Conservation (phyloP, 148 eudicot species). For the Tetragonia tetragonoides region DNA sequence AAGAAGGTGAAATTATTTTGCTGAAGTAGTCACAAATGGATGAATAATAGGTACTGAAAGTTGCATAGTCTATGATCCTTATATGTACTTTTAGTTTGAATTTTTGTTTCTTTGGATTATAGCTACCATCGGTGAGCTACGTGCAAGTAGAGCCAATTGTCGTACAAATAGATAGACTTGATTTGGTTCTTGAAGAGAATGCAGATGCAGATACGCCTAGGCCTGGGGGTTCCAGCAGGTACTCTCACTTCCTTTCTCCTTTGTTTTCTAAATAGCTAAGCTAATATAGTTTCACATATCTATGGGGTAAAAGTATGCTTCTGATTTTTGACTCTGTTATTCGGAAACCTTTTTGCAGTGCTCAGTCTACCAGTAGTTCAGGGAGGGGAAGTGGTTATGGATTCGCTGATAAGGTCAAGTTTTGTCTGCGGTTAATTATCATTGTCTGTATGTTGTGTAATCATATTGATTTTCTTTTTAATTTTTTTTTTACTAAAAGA, state of each 20-base stretch:
- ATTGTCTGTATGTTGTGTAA: neutral
- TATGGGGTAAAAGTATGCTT: neutral
- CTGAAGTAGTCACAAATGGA: neutral
- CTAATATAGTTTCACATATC: neutral
- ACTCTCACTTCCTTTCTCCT: neutral
- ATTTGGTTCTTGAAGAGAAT: constrained; percentile 92
- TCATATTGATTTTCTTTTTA: neutral
- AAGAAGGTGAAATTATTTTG: no score
- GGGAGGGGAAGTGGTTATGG: constrained; percentile 85
- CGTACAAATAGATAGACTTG: constrained; percentile 89
- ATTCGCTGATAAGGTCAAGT: constrained; percentile 89
- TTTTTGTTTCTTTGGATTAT: constrained; percentile 25
- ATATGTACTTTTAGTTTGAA: neutral
- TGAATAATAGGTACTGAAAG: no score
- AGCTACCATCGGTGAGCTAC: constrained; percentile 90
- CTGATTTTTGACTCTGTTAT: neutral
- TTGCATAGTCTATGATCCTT: neutral
- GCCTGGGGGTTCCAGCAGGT: constrained; percentile 64
- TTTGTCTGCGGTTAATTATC: constrained; percentile 10
- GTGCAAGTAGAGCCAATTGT: constrained; percentile 95
- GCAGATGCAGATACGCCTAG: constrained; percentile 57
- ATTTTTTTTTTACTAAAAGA: neutral
- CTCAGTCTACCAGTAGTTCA: constrained; percentile 53
- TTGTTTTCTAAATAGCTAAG: neutral
- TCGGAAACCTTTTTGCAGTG: constrained; percentile 33